Conservation (phyloP, 805 yeast species). For the Danielia reshetovae region DNA sequence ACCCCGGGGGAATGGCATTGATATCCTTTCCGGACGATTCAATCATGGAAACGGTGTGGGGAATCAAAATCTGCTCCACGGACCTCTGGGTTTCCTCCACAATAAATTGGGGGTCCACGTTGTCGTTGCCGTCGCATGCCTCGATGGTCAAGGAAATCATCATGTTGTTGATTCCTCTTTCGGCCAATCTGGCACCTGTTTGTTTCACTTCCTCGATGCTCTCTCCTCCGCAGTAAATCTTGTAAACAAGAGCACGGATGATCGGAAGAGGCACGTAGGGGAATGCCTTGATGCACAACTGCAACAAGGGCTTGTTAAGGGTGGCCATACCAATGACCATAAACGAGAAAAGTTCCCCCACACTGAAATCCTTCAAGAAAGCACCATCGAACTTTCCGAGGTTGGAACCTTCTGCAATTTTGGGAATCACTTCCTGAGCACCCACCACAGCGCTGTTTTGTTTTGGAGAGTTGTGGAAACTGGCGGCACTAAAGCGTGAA, state of each 20-base stretch:
- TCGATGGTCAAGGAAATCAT: slow-evolving; percentile 93
- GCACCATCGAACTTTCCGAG: slow-evolving; percentile 11
- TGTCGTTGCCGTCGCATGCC: slow-evolving; percentile 77
- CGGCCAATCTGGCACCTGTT: slow-evolving; percentile 64
- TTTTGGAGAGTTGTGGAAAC: slow-evolving; percentile 12
- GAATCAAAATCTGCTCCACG: slow-evolving; percentile 61
- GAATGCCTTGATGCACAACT: slow-evolving; percentile 58
- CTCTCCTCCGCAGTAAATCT: slow-evolving; percentile 90
- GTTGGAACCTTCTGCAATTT: slow-evolving; percentile 7
- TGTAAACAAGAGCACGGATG: slow-evolving; percentile 70
- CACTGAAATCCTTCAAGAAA: slow-evolving; percentile 43
- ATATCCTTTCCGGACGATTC: slow-evolving; percentile 41
- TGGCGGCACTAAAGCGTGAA: too few species aligned
- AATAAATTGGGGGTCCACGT: slow-evolving; percentile 56
- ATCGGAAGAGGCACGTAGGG: slow-evolving; percentile 73
- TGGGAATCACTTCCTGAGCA: slow-evolving; percentile 9
- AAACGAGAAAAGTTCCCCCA: slow-evolving; percentile 56
- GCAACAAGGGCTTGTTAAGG: slow-evolving; percentile 56
- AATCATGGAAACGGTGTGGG: slow-evolving; percentile 64
- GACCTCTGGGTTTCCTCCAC: slow-evolving; percentile 63
- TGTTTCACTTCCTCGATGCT: slow-evolving; percentile 61
- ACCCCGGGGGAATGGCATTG: slow-evolving; percentile 81
- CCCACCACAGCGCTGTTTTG: slow-evolving; percentile 7
- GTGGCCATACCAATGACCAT: slow-evolving; percentile 70
- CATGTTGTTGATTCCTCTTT: slow-evolving; percentile 86